A percentile compares a stretch with the other conserved stretches of the same genome.
These are phyloP conservation scores for Starmerella bombi DNA, from an alignment of 805 yeast species.

Conservation along the genomic window DNA sequence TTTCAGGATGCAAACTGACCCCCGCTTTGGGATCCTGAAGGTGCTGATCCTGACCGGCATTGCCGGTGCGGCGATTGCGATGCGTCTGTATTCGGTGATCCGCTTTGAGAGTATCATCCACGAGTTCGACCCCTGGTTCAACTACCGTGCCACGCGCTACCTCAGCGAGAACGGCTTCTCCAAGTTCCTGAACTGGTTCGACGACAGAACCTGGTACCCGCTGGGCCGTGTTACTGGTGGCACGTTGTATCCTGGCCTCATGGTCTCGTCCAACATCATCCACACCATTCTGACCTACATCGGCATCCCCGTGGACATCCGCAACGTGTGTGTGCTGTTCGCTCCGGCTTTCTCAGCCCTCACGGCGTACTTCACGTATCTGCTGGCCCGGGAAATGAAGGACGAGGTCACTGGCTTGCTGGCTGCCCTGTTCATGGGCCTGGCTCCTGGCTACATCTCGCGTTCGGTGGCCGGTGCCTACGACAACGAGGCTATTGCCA, in stretches of 20 bases:
- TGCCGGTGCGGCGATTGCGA: slow-evolving; percentile 83
- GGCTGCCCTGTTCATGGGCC: slow-evolving; percentile 89
- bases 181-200: slow-evolving; percentile 95
- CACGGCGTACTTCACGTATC: slow-evolving; percentile 80
- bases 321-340: slow-evolving; percentile 87
- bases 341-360: slow-evolving; percentile 95
- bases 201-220: slow-evolving; percentile 98
- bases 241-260: slow-evolving; percentile 91
- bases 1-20: not conserved
- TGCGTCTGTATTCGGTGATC: slow-evolving; percentile 90
- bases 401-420: slow-evolving; percentile 78
- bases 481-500: slow-evolving; percentile 98
- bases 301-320: slow-evolving; percentile 79
- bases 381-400: slow-evolving; percentile 80
- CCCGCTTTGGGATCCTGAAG: slow-evolving; percentile 35
- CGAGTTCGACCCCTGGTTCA: slow-evolving; percentile 60
- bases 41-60: slow-evolving; percentile 58
- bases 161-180: slow-evolving; percentile 71
- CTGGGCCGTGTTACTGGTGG: slow-evolving; percentile 99
- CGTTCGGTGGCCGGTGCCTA: slow-evolving; percentile 98
- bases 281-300: slow-evolving; percentile 55
- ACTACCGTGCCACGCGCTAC: slow-evolving; percentile 90
- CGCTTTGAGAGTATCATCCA: slow-evolving; percentile 93
- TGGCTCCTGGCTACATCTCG: slow-evolving; percentile 96
- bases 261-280: slow-evolving; percentile 92